phyloP scores from a whole-genome alignment of 768 basidiomycete species.

The Favolaschia claudopus region DNA sequence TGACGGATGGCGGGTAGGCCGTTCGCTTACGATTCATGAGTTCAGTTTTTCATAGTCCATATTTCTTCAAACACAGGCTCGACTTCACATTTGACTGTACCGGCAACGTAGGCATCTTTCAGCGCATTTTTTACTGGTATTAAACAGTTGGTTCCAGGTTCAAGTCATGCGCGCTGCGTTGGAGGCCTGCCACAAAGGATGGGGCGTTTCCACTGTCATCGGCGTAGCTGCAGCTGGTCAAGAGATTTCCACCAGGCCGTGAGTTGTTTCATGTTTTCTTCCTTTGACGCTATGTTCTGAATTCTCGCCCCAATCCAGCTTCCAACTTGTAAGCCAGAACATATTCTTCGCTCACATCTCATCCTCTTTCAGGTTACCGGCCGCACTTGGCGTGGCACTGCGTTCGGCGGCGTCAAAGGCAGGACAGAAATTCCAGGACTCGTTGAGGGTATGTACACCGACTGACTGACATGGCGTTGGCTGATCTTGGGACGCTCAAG shows the following conservation, averaged over 20 bases:
- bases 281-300: background rate
- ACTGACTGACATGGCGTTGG: background rate
- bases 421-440: constrained; percentile 94
- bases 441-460: constrained; percentile 80
- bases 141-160: constrained; percentile 57
- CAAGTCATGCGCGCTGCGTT: constrained; percentile 94
- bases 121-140: constrained; percentile 31
- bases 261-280: constrained; percentile 36
- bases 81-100: constrained; percentile 99
- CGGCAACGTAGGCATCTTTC: constrained; percentile 67
- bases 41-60: background rate
- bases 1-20: constrained; percentile 85
- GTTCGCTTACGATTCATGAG: background rate
- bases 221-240: constrained; percentile 98
- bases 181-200: constrained; percentile 99
- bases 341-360: constrained; percentile 20
- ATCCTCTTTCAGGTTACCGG: constrained; percentile 73
- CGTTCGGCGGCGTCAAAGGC: constrained; percentile 98
- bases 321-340: constrained; percentile 56
- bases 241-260: constrained; percentile 92
- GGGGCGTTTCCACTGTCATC: constrained; percentile 96
- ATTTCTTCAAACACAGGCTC: no score
- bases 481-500: constrained; percentile 45
- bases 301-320: constrained; percentile 38
- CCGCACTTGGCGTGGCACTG: constrained; percentile 92